These are phyloP conservation scores for Oemleria cerasiformis DNA, from an alignment of 306 rosid genomes.

Conservation along the genomic window DNA sequence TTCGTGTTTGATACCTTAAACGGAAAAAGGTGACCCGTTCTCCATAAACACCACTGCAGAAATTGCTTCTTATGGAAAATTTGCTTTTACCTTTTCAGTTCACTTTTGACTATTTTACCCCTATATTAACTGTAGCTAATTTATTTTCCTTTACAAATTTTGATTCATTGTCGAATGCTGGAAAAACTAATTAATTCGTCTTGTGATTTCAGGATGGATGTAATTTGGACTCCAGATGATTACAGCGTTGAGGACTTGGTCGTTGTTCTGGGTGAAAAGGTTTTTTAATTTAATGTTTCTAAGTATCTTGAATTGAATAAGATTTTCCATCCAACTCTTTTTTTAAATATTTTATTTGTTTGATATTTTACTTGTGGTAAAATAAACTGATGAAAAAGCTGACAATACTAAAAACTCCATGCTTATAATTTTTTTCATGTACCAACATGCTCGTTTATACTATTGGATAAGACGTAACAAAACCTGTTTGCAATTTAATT, in stretches of 20 bases:
- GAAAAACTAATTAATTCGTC: not conserved
- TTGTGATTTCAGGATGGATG: conserved; percentile 32
- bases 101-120: not conserved
- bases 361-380: conserved; percentile 11
- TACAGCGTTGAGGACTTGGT: conserved; percentile 38
- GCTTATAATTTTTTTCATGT: not conserved
- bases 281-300: not conserved
- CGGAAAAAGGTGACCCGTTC: conserved; percentile 24
- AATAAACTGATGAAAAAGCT: conserved; percentile 5
- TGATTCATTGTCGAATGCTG: not conserved
- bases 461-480: not conserved
- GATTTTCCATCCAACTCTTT: too few species aligned
- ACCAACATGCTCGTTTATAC: not conserved
- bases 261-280: conserved; percentile 34
- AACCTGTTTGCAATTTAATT: not conserved
- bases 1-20: conserved; percentile 17
- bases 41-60: conserved; percentile 12
- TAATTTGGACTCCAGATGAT: conserved; percentile 36
- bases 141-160: not conserved
- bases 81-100: conserved; percentile 16
- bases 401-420: not conserved
- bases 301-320: not conserved
- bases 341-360: not conserved
- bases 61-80: conserved; percentile 8
- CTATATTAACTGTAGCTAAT: not conserved